Evolutionary conservation across 1,284 basidiomycete species (phyloP).

Genomic region (Rhodotorula sp.): DNA sequence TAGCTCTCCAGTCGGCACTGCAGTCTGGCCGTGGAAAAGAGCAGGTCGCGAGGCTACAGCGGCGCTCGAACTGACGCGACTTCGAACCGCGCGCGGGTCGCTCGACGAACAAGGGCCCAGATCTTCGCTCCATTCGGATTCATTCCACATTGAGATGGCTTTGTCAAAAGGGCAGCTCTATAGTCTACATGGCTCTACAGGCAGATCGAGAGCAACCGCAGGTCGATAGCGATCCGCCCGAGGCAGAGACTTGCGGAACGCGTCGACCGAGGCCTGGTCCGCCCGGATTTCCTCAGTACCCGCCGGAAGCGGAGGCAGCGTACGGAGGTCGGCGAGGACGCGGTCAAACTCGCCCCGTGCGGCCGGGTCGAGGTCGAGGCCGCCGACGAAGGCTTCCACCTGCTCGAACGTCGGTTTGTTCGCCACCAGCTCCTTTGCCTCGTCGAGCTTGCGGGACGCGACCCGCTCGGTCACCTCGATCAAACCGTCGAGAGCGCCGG

Average conservation of each 20-base stretch:
- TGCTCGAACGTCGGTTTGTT: constrained; percentile 27
- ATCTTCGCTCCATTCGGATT: too few species aligned
- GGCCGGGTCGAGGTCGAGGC: background rate
- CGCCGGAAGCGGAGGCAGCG: background rate
- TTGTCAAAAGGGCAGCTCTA: background rate
- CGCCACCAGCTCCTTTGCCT: background rate
- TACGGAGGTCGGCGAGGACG: background rate
- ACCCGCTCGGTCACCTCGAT: background rate
- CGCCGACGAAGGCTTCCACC: constrained; percentile 2
- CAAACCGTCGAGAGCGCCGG: constrained; percentile 14
- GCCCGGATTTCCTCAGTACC: constrained; percentile 17
- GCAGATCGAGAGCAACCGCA: background rate
- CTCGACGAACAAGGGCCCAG: too few species aligned
- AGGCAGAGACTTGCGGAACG: constrained; percentile 13
- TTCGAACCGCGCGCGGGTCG: too few species aligned
- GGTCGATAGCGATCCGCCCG: constrained; percentile 14
- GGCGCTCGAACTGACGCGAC: too few species aligned
- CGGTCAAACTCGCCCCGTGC: background rate
- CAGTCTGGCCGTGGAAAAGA: too few species aligned
- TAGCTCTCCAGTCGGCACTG: too few species aligned
- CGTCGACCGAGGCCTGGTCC: constrained; percentile 8
- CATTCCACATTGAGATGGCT: too few species aligned
- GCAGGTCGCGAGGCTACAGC: too few species aligned
- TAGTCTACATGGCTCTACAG: constrained; percentile 4
- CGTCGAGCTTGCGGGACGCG: background rate